A percentile compares a stretch with the other conserved stretches of the same genome.
Evolutionary conservation across 306 rosid genomes (phyloP).

Genomic region (Fagus crenata): DNA sequence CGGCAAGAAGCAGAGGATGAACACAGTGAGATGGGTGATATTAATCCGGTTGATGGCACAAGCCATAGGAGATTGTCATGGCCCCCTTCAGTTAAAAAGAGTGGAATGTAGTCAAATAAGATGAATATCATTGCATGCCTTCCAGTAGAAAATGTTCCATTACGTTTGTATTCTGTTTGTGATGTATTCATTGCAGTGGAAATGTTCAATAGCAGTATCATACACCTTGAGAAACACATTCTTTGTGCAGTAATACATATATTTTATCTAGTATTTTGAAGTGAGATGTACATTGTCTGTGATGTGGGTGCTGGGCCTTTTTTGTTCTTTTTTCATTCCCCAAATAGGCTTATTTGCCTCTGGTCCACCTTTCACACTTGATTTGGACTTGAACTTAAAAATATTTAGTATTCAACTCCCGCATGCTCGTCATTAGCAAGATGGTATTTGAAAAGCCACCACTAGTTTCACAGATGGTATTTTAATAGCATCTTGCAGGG

Average conservation of each 20-base stretch:
- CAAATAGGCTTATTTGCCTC: no score
- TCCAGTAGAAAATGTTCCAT: neutral
- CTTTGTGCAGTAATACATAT: constrained; percentile 7
- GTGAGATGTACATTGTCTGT: neutral
- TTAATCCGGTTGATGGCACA: constrained; percentile 31
- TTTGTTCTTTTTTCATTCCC: no score
- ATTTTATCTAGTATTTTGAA: neutral
- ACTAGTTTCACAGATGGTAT: no score
- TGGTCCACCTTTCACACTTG: no score
- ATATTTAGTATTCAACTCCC: no score
- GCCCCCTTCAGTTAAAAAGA: constrained; percentile 57
- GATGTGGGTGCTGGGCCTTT: no score
- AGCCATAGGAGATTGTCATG: constrained; percentile 52
- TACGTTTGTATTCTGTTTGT: neutral
- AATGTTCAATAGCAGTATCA: neutral
- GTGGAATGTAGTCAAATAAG: constrained; percentile 34
- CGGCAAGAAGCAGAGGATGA: constrained; percentile 41
- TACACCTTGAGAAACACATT: neutral
- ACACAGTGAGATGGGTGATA: constrained; percentile 23
- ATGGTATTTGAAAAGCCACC: no score
- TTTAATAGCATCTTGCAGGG: no score
- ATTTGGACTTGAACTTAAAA: no score
- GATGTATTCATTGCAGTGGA: neutral
- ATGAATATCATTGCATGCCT: neutral
- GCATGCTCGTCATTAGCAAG: no score